Base-by-base conservation (phyloP, 2,329 filamentous ascomycete species). In the Fusarium paranaense region DNA sequence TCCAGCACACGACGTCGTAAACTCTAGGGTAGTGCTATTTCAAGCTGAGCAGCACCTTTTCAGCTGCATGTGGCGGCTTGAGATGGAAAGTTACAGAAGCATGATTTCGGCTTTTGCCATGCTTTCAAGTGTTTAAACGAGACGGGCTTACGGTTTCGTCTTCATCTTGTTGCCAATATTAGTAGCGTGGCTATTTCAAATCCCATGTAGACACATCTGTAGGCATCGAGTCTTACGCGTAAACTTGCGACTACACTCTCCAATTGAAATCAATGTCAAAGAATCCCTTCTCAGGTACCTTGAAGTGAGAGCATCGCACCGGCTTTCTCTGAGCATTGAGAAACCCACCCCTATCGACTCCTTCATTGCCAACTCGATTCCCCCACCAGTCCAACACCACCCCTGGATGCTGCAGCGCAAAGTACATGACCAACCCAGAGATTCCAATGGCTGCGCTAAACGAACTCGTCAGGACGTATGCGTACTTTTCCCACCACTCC, bases 401-500 rank as follows among this genome's bases (percentile, higher is more conserved):
- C 2, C 76, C 52, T 16, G 61, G 32, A 8, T 64, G 64, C 64
- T 79, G 78, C 32, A 80, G 50, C 4, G 71, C 61, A 62, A 78
- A 80, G 47, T 76, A 80, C 67, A 80, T 77, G 40, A 80, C 64
- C 14, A 78, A 63, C 2, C 74, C 78, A 2, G 78, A 75, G 5
- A 80, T 65, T 1, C 78, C 79, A 61, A 80, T 78, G 18, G 76
- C 79, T 6, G 79, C 71, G 22, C 61, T 73, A 10, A 80, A 72
- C 5, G 78, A 78, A 32, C 75, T 76, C 18, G 78, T 74, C 52
- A 80, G 58, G 16, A 78, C 75, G 57, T 80, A 80, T 25, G 78
- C 77, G 50, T 80, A 80, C 59, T 72, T 75, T 45, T 79, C 71
- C 78, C 79, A 80, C 78, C 78, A 80, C 13, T 52, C 67, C 5